These are phyloP conservation scores for Boletus rubescentipes DNA, from an alignment of 768 basidiomycete genomes.

Conservation along the genomic window DNA sequence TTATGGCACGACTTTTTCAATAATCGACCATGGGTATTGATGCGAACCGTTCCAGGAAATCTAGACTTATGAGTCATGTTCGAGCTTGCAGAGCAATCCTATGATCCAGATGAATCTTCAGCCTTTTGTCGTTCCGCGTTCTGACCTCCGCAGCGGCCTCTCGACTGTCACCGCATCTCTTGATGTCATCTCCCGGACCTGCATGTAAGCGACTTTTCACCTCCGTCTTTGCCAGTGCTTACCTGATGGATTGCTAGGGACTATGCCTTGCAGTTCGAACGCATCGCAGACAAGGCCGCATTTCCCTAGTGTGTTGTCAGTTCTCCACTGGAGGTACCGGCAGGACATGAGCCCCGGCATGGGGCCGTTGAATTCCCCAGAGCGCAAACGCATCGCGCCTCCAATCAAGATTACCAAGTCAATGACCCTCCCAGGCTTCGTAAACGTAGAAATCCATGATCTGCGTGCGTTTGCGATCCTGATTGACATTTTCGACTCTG, in stretches of 20 bases:
- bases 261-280: conserved; percentile 4
- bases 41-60: conserved; percentile 1
- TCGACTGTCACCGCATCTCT: too few species aligned
- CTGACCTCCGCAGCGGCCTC: too few species aligned
- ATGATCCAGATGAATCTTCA: not conserved
- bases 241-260: conserved; percentile 7
- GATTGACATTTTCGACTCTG: conserved; percentile 5
- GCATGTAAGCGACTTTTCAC: too few species aligned
- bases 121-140: not conserved
- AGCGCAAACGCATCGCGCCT: not conserved
- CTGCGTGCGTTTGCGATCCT: conserved; percentile 8
- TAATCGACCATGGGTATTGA: not conserved
- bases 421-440: not conserved
- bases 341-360: not conserved
- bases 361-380: not conserved
- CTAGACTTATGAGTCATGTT: conserved; percentile 4
- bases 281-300: not conserved
- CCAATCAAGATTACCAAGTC: not conserved
- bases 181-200: too few species aligned
- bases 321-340: not conserved
- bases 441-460: conserved; percentile 7
- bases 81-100: not conserved
- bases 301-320: not conserved
- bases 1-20: not conserved
- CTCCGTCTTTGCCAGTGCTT: too few species aligned